A percentile compares a stretch with the other conserved stretches of the same genome.
These are phyloP conservation scores for Solanum lycopersicoides DNA, from an alignment of 257 asterid genomes.

Conservation along the genomic window DNA sequence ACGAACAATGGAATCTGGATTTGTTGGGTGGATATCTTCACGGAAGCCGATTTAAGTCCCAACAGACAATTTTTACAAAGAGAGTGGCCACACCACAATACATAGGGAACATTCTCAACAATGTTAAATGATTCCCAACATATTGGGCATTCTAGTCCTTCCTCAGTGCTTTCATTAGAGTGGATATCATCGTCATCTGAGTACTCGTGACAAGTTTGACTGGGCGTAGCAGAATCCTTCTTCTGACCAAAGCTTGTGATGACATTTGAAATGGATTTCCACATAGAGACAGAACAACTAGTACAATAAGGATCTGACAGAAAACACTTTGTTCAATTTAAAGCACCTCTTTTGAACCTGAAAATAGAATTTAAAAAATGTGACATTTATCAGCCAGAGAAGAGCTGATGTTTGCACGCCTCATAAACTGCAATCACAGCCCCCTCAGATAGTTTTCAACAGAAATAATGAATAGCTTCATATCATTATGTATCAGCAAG, in stretches of 20 bases:
- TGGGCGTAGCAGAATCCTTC: conserved; percentile 31
- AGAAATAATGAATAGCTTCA: background rate
- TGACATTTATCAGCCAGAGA: background rate
- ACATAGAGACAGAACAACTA: conserved; percentile 33
- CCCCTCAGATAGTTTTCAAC: background rate
- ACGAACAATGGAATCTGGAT: conserved; percentile 62
- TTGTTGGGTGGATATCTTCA: conserved; percentile 59
- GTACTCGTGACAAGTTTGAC: conserved; percentile 24
- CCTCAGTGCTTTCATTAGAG: conserved; percentile 57
- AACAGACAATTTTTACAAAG: conserved; percentile 77
- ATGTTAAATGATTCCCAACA: conserved; percentile 93
- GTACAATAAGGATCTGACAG: background rate
- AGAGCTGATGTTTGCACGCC: background rate
- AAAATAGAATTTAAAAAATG: background rate
- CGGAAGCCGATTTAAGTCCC: conserved; percentile 56
- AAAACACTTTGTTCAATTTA: background rate
- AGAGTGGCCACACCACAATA: conserved; percentile 91
- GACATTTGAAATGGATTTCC: conserved; percentile 62
- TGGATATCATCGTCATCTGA: conserved; percentile 73
- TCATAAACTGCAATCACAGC: background rate
- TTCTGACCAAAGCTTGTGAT: conserved; percentile 52
- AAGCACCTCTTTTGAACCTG: background rate
- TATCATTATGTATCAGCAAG: background rate
- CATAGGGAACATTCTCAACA: conserved; percentile 89
- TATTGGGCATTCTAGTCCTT: conserved; percentile 89